Percentiles rank a stretch among this genome's conserved stretches.
These are phyloP conservation scores for Peronosclerospora sorghi DNA, from an alignment of 352 stramenopile species.

Conservation along the genomic window DNA sequence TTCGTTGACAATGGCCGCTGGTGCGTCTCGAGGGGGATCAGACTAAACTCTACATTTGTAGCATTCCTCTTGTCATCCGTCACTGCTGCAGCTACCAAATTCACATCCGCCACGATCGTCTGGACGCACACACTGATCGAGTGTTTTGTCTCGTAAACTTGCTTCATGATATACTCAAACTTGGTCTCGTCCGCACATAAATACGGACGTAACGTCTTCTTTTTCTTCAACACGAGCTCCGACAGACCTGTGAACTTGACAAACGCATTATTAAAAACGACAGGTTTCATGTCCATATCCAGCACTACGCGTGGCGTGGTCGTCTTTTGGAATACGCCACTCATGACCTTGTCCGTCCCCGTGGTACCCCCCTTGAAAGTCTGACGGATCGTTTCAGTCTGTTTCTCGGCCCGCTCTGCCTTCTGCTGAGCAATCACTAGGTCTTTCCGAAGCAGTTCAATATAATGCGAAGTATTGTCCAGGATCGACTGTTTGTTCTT, in stretches of 20 bases:
- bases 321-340: conserved; percentile 46
- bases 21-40: conserved; percentile 29
- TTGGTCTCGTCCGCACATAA: conserved; percentile 34
- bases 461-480: conserved; percentile 62
- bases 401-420: conserved; percentile 38
- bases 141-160: conserved; percentile 32
- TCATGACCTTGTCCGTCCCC: conserved; percentile 22
- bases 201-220: conserved; percentile 39
- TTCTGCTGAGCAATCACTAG: conserved; percentile 50
- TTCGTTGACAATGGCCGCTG: conserved; percentile 1
- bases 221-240: conserved; percentile 42
- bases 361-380: conserved; percentile 14
- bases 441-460: conserved; percentile 53
- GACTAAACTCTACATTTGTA: conserved; percentile 50
- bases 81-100: conserved; percentile 39
- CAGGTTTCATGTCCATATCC: conserved; percentile 41
- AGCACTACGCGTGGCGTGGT: conserved; percentile 47
- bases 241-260: conserved; percentile 32
- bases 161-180: conserved; percentile 36
- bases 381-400: conserved; percentile 39
- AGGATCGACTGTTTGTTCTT: conserved; percentile 75
- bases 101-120: conserved; percentile 13
- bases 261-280: conserved; percentile 57
- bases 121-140: conserved; percentile 32
- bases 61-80: conserved; percentile 39